Evolutionary conservation across 169 alveolate genomes (phyloP), one percentile per base, ranked within the genome.

Genomic region (Plasmodium gallinaceum): DNA sequence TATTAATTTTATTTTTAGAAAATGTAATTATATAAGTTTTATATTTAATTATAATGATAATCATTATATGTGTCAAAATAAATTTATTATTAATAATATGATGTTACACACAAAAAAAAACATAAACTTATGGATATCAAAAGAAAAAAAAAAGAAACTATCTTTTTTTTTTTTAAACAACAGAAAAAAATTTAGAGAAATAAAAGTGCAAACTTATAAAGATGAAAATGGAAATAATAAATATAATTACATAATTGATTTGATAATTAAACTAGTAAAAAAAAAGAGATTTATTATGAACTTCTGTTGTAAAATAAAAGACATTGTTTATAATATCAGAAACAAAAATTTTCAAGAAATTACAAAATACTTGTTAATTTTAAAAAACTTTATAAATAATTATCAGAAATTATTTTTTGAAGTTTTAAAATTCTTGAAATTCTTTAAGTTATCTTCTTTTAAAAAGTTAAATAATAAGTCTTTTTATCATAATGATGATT

Each of bases 331-430:
- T 46, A 39, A 22, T 68, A 64, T 12, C 46, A 18, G 54, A 65
- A 65, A 37, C 32, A 14, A 66, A 76, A 76, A 14, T n/a, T 12
- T 76, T 62, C 51, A 51, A 46, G 18, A 51, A n/a, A 76, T 76
- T 58, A 46, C 57, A 24, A 64, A 76, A 46, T 18, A 52, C 52
- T 45, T 76, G 42, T 5, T 64, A 24, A 48, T 22, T 24, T 14
- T 76, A 26, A 76, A 76, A 26, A 26, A 54, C 32, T 62, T 76
- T 57, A 43, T 39, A 32, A 18, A 43, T 42, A 43, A 46, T n/a
- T 54, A 76, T 46, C 24, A 57, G 12, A 20, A n/a, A 8, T 46
- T 46, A 24, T 64, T 64, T 62, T 18, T 62, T n/a, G 1, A 20
- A 12, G 48, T 45, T 20, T 52, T 64, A 42, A 51, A 46, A 7